Percentiles rank a stretch among this genome's conserved stretches.
phyloP scores from a whole-genome alignment of 306 rosid genomes.

The Cyamopsis tetragonoloba region DNA sequence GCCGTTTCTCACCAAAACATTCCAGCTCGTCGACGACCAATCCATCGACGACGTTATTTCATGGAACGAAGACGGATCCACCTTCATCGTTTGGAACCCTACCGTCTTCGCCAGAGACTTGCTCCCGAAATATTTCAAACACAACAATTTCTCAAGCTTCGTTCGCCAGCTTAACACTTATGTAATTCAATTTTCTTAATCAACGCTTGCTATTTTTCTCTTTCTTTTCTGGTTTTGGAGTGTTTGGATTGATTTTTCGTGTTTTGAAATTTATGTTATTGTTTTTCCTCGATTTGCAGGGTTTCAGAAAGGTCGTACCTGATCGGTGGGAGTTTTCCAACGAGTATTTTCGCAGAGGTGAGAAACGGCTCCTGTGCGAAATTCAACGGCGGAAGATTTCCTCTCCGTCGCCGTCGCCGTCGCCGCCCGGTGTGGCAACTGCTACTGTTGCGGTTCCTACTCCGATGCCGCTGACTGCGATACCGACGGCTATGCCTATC shows the following conservation, averaged over 20 bases:
- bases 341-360: constrained; percentile 66
- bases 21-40: constrained; percentile 71
- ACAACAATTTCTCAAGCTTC: constrained; percentile 92
- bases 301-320: constrained; percentile 78
- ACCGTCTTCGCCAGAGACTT: constrained; percentile 81
- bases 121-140: constrained; percentile 84
- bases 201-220: not conserved
- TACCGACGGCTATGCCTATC: constrained; percentile 26
- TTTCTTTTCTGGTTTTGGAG: too few species aligned
- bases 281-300: constrained; percentile 32
- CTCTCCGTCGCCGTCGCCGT: constrained; percentile 3
- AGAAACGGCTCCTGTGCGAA: constrained; percentile 64
- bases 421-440: not conserved
- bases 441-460: constrained; percentile 10
- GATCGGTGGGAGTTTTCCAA: constrained; percentile 95
- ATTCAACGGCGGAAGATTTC: constrained; percentile 74
- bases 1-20: constrained; percentile 80
- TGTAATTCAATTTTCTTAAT: constrained; percentile 31
- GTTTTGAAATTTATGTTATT: not conserved
- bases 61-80: constrained; percentile 89
- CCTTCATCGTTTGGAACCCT: constrained; percentile 91
- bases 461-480: constrained; percentile 25
- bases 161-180: constrained; percentile 96
- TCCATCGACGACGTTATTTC: constrained; percentile 72
- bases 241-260: not conserved